Conservation (phyloP, 1,139 yeast genomes). For the Meyerozyma guilliermondii region DNA sequence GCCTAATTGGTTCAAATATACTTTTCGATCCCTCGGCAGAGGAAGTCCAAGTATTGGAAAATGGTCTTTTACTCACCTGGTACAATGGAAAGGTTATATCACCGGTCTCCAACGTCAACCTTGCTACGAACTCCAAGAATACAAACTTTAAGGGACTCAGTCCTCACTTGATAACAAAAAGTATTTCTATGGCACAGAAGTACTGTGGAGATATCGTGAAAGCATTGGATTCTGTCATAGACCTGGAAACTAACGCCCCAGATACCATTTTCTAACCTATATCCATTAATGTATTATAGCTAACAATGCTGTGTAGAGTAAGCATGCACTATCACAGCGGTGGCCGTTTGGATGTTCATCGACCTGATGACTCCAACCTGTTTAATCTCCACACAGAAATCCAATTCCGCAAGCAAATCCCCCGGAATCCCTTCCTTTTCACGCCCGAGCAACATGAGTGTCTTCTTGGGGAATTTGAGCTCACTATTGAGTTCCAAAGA, state of each 20-base stretch:
- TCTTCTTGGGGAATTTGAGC: conserved; percentile 71
- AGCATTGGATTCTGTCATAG: conserved; percentile 37
- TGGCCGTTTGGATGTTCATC: conserved; percentile 95
- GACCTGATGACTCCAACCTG: conserved; percentile 90
- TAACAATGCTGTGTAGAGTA: conserved; percentile 72
- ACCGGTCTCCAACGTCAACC: conserved; percentile 55
- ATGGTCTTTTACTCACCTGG: conserved; percentile 73
- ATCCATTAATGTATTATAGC: conserved; percentile 4
- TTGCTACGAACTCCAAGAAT: conserved; percentile 40
- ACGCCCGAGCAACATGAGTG: conserved; percentile 73
- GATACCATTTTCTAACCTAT: conserved; percentile 21
- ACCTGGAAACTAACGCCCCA: conserved; percentile 30
- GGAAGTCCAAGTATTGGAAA: conserved; percentile 84
- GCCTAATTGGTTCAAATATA: conserved; percentile 63
- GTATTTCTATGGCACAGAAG: conserved; percentile 28
- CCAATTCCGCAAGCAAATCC: conserved; percentile 72
- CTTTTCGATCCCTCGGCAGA: conserved; percentile 79
- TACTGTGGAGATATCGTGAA: conserved; percentile 30
- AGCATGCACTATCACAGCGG: conserved; percentile 90
- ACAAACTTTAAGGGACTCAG: conserved; percentile 38
- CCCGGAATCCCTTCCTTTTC: conserved; percentile 95
- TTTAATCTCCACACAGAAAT: conserved; percentile 83
- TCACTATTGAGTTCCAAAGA: conserved; percentile 63
- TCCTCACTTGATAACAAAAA: conserved; percentile 20
- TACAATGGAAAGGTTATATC: conserved; percentile 57